A percentile compares a stretch with the other conserved stretches of the same genome.
Conservation (phyloP, 2,329 filamentous ascomycete species). For the Paecilomyces formosus region DNA sequence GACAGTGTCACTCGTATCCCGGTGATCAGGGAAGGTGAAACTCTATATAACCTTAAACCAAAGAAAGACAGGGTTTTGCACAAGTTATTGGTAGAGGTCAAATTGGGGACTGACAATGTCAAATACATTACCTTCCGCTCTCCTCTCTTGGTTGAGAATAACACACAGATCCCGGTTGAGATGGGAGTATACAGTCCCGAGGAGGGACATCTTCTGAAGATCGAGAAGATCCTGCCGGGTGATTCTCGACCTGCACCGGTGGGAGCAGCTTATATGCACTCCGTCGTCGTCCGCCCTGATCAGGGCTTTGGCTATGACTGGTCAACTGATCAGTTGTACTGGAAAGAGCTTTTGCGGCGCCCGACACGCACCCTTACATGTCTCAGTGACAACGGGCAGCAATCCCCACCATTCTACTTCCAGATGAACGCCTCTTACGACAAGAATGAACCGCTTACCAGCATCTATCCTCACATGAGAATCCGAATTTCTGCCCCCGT, state of each 20-base stretch:
- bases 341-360: conserved; percentile 79
- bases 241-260: conserved; percentile 86
- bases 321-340: conserved; percentile 84
- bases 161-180: conserved; percentile 93
- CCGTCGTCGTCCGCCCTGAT: conserved; percentile 78
- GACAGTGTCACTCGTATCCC: conserved; percentile 82
- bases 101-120: conserved; percentile 86
- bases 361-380: conserved; percentile 85
- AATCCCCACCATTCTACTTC: conserved; percentile 82
- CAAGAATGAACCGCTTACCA: conserved; percentile 71
- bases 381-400: conserved; percentile 73
- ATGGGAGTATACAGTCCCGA: conserved; percentile 82
- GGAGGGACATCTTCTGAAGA: conserved; percentile 86
- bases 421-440: conserved; percentile 85
- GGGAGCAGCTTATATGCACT: conserved; percentile 84
- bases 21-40: conserved; percentile 90
- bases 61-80: conserved; percentile 80
- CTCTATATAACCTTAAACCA: conserved; percentile 79
- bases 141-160: conserved; percentile 86
- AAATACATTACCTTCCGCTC: conserved; percentile 96
- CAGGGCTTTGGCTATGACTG: conserved; percentile 95
- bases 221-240: conserved; percentile 93
- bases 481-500: conserved; percentile 86
- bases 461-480: conserved; percentile 89
- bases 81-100: conserved; percentile 84